phyloP scores from a whole-genome alignment of 179 eudicot species.

The Drosera spatulata region DNA sequence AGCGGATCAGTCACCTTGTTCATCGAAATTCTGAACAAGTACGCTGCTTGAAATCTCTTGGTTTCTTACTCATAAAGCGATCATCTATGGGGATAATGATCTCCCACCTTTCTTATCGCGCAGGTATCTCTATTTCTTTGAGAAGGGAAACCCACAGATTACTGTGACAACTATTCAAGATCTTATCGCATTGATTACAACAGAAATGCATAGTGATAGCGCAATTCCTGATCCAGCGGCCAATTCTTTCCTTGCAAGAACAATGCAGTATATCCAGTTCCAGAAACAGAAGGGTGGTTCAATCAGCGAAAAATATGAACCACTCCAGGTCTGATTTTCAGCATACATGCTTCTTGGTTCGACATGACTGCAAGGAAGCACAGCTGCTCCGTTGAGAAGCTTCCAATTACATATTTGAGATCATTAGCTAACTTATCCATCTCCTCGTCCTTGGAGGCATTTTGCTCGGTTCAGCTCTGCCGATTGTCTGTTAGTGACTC shows the following conservation, averaged over 20 bases:
- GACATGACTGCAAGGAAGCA: too few species aligned
- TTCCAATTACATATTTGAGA: too few species aligned
- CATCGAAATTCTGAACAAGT: slow-evolving; percentile 94
- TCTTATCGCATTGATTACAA: slow-evolving; percentile 71
- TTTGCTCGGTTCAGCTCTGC: too few species aligned
- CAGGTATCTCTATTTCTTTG: slow-evolving; percentile 33
- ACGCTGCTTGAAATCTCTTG: slow-evolving; percentile 7
- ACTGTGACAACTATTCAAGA: slow-evolving; percentile 71
- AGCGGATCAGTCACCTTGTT: slow-evolving; percentile 76
- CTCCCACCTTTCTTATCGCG: not conserved
- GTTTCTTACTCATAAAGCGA: not conserved
- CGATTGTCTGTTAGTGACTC: too few species aligned
- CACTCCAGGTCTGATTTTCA: slow-evolving; percentile 37
- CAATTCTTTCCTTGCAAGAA: slow-evolving; percentile 78
- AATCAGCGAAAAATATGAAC: slow-evolving; percentile 67
- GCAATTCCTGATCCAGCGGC: slow-evolving; percentile 55
- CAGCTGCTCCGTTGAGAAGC: too few species aligned
- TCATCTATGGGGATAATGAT: not conserved
- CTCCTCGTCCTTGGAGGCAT: too few species aligned
- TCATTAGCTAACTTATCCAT: too few species aligned
- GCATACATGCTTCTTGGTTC: too few species aligned
- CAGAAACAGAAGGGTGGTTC: slow-evolving; percentile 98
- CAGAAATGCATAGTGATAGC: slow-evolving; percentile 63
- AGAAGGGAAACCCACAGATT: slow-evolving; percentile 76
- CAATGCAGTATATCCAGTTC: slow-evolving; percentile 77